These are phyloP conservation scores for Cercospora nicotianae DNA, from an alignment of 2,329 filamentous ascomycete genomes.

Conservation along the genomic window DNA sequence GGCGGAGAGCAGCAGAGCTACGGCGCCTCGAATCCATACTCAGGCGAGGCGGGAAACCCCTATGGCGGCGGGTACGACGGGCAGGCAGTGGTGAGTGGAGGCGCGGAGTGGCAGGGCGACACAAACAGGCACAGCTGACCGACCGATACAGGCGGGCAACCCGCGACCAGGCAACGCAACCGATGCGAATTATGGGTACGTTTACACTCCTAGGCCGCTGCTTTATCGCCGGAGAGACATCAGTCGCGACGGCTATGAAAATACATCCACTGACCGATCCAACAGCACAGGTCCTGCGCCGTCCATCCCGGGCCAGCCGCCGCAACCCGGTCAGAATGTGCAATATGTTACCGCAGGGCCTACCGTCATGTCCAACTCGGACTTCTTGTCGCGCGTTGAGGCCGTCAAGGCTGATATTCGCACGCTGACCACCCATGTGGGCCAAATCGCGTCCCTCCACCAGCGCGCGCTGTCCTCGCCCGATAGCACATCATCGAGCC, in stretches of 20 bases:
- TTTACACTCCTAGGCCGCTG: neutral
- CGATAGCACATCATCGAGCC: conserved; percentile 53
- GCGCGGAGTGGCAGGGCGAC: neutral
- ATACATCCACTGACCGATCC: neutral
- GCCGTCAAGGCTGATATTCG: conserved; percentile 68
- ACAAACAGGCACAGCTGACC: conserved; percentile 6
- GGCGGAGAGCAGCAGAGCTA: conserved; percentile 60
- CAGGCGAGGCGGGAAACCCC: conserved; percentile 38
- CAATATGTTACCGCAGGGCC: conserved; percentile 46
- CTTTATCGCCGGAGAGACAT: neutral
- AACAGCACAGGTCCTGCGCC: conserved; percentile 21
- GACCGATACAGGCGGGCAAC: conserved; percentile 1
- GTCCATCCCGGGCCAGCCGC: conserved; percentile 44
- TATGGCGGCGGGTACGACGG: conserved; percentile 39
- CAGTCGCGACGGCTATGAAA: neutral
- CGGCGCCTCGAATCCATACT: conserved; percentile 39
- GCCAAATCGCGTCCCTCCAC: conserved; percentile 67
- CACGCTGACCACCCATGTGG: conserved; percentile 65
- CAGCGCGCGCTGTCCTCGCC: conserved; percentile 69
- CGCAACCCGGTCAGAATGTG: conserved; percentile 52
- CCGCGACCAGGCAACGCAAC: conserved; percentile 8
- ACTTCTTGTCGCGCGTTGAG: conserved; percentile 68
- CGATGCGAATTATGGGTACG: conserved; percentile 8
- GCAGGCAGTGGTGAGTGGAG: conserved; percentile 16
- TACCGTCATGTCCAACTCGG: conserved; percentile 59